Evolutionary conservation across 257 asterid species (phyloP).

Genomic region (Petrea volubilis): DNA sequence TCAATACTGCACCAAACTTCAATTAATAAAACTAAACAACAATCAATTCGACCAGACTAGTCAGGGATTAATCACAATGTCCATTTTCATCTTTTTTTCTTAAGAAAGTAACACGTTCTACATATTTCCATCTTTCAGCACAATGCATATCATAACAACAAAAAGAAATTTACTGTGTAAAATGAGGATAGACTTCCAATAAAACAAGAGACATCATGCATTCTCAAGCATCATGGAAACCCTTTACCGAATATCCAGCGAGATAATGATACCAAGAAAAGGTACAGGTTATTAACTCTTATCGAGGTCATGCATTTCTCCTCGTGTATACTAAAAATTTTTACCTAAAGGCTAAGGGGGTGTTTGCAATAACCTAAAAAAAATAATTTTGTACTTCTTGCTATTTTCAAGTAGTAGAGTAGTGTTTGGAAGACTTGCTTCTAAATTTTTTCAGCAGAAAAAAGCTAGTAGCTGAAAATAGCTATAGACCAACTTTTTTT

Average conservation of each 20-base stretch:
- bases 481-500: too few relatives aligned
- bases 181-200: background rate
- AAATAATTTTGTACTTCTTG: too few relatives aligned
- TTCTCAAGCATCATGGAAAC: background rate
- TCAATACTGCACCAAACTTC: background rate
- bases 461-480: too few relatives aligned
- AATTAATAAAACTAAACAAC: background rate
- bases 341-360: background rate
- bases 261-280: background rate
- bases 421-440: too few relatives aligned
- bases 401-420: too few relatives aligned
- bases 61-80: background rate
- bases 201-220: background rate
- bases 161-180: background rate
- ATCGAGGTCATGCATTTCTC: background rate
- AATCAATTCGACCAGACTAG: constrained; percentile 7
- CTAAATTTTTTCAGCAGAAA: too few relatives aligned
- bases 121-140: background rate
- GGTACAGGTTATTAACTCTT: background rate
- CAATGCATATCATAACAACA: background rate
- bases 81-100: background rate
- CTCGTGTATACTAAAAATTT: background rate
- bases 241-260: background rate
- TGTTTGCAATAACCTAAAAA: too few relatives aligned
- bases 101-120: background rate